Percentiles rank a stretch among this genome's conserved stretches.
These are phyloP conservation scores for Apostasia ramifera DNA, from an alignment of 106 monocot genomes.

Conservation along the genomic window DNA sequence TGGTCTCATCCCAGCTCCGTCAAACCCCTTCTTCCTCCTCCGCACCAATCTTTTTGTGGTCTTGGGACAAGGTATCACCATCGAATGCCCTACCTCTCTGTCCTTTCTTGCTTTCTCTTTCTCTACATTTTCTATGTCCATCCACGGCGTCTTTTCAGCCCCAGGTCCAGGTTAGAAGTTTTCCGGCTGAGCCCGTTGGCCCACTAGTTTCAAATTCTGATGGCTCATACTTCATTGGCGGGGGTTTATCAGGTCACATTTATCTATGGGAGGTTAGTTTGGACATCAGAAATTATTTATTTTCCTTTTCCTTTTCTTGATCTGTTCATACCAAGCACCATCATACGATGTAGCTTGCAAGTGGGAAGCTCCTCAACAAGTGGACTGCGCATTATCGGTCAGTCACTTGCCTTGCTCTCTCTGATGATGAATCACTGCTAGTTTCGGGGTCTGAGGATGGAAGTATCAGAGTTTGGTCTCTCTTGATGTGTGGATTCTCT, in stretches of 20 bases:
- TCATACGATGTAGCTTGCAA: constrained; percentile 38
- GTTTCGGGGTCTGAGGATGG: constrained; percentile 86
- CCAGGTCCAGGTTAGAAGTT: constrained; percentile 49
- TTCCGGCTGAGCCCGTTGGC: constrained; percentile 59
- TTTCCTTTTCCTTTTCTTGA: background rate
- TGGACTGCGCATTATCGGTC: constrained; percentile 77
- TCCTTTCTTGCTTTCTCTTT: background rate
- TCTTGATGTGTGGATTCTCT: constrained; percentile 35
- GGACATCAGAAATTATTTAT: background rate
- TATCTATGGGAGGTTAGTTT: constrained; percentile 60
- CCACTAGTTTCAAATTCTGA: constrained; percentile 49
- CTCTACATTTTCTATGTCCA: background rate
- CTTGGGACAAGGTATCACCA: constrained; percentile 45
- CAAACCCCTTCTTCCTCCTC: constrained; percentile 13
- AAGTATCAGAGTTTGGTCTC: constrained; percentile 75
- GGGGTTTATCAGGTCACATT: constrained; percentile 50
- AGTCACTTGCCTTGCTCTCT: constrained; percentile 70
- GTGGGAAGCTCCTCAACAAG: constrained; percentile 69
- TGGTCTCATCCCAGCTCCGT: constrained; percentile 41
- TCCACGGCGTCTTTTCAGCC: constrained; percentile 21
- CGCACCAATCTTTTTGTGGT: constrained; percentile 52
- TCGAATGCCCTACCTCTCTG: background rate
- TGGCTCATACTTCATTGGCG: constrained; percentile 55
- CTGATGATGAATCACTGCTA: constrained; percentile 66
- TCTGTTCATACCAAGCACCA: background rate